Evolutionary conservation across 768 basidiomycete species (phyloP), one percentile per base, ranked within the genome.

Genomic region (Lactifluus volemus): DNA sequence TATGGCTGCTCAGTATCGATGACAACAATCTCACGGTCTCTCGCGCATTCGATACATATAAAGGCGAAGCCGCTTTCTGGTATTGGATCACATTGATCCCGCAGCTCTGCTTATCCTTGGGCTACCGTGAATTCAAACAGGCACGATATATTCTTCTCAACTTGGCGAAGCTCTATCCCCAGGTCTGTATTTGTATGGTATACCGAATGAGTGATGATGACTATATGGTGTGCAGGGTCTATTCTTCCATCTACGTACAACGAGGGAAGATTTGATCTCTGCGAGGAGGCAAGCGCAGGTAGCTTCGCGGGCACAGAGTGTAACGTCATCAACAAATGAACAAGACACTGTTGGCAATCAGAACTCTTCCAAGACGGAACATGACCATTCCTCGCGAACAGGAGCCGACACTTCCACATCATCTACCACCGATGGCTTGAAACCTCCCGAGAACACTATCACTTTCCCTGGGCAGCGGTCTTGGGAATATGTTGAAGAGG

Each of bases 81-180:
- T 98, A 92, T 72, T 99, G 97, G 97, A 95, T 99, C 67, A 90
- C 96, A 1, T 77, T 98, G 59, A 93, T 97, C 49, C 97, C 97
- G 4, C 96, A 99, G 69, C 81, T 99, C 9, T 86, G 93, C 65
- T 72, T 89, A 56, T 95, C 96, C 1, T 79, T 99, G 44, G 88
- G 89, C 2, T 88, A 95, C 63, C 83, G 92, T 38, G 97, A 99
- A 73, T 87, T 92, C 47, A 93, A 92, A 68, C 93, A 95, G 70
- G 95, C 94, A 3, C 83, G 92, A 19, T 86, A 88, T 70, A 82
- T 99, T 49, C 78, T 99, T 42, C 77, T 94, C 61, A 91, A 90
- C 63, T 81, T 99, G 51, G 94, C 95, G 21, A 91, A 94, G 72
- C 77, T 84, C 62, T 96, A 84, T 73, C 97, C 97, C 47, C 97